Evolutionary conservation across 2,329 filamentous ascomycete species (phyloP).

Genomic region (Zymoseptoria ardabiliae): DNA sequence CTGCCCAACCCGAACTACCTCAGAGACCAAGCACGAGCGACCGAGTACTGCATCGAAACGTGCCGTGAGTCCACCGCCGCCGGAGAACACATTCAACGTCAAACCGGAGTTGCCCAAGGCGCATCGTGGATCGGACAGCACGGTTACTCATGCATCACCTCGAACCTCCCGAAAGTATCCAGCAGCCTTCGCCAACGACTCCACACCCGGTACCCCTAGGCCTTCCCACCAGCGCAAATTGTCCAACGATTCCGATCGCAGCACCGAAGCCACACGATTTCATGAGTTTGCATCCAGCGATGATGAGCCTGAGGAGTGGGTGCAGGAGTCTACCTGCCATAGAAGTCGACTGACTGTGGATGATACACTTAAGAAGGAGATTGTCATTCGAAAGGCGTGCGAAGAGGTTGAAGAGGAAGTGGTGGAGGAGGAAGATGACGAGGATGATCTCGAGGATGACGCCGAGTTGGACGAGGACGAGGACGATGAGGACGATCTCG

Average conservation of each 20-base stretch:
- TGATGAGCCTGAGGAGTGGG: slow-evolving; percentile 84
- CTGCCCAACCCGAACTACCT: slow-evolving; percentile 51
- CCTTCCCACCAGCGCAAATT: slow-evolving; percentile 25
- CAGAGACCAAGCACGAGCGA: slow-evolving; percentile 26
- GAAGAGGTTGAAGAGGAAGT: slow-evolving; percentile 90
- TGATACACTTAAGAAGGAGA: slow-evolving; percentile 86
- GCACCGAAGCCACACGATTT: slow-evolving; percentile 57
- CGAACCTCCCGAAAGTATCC: slow-evolving; percentile 35
- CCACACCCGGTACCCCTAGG: slow-evolving; percentile 21
- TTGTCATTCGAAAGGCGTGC: slow-evolving; percentile 73
- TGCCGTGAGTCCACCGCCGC: slow-evolving; percentile 37
- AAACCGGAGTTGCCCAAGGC: slow-evolving; percentile 13
- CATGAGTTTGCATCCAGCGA: slow-evolving; percentile 87
- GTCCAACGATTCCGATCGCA: slow-evolving; percentile 28
- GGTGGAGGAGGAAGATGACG: slow-evolving; percentile 53
- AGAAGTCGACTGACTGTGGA: slow-evolving; percentile 73
- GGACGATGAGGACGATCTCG: slow-evolving; percentile 55
- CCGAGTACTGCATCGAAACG: slow-evolving; percentile 27
- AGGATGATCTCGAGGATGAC: slow-evolving; percentile 33
- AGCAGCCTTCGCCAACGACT: slow-evolving; percentile 10
- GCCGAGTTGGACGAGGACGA: slow-evolving; percentile 43
- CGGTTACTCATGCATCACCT: slow-evolving; percentile 43
- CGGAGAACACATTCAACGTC: slow-evolving; percentile 13
- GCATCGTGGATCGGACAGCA: slow-evolving; percentile 45
- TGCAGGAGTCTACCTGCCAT: slow-evolving; percentile 59